Evolutionary conservation across 2,329 filamentous ascomycete species (phyloP).

Genomic region (Coniella vitis): DNA sequence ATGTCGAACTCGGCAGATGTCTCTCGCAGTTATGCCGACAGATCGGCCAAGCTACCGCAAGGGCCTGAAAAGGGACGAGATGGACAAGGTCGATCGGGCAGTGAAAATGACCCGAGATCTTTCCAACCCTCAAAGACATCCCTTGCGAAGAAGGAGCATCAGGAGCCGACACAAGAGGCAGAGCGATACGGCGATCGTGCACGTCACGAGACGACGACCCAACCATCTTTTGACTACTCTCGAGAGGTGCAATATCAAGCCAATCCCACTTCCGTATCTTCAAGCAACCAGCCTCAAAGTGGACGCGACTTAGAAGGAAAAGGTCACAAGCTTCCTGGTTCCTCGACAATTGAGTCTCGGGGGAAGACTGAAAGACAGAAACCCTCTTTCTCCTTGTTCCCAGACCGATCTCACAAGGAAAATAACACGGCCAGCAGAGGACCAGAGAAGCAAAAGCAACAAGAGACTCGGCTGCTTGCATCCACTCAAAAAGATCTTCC

Average conservation of each 20-base stretch:
- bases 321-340: background rate
- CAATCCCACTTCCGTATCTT: background rate
- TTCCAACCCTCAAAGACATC: background rate
- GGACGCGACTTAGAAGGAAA: background rate
- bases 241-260: background rate
- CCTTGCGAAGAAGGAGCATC: background rate
- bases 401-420: background rate
- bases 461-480: background rate
- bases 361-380: background rate
- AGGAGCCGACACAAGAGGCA: background rate
- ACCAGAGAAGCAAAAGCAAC: background rate
- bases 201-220: background rate
- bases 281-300: background rate
- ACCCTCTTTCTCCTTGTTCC: background rate
- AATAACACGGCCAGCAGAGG: background rate
- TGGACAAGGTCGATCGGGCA: background rate
- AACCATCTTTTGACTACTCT: background rate
- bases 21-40: background rate
- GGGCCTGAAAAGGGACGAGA: background rate
- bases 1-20: background rate
- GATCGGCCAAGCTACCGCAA: background rate
- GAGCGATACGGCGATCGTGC: background rate
- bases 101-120: background rate
- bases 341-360: background rate
- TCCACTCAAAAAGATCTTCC: background rate